Evolutionary conservation across 2,329 filamentous ascomycete species (phyloP).

Genomic region (Colletotrichum plurivorum): DNA sequence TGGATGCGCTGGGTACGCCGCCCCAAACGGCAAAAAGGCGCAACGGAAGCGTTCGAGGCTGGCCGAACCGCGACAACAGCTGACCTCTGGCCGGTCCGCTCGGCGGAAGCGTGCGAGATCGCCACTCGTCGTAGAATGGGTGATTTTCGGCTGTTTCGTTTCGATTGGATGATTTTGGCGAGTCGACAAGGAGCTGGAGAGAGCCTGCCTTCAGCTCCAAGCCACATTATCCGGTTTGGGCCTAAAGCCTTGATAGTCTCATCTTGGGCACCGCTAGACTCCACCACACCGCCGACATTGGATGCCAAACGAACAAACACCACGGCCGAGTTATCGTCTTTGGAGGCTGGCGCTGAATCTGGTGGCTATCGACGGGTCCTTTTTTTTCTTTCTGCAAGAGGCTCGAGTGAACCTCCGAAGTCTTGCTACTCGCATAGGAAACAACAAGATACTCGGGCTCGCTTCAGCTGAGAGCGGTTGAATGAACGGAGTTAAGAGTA

Average conservation of each 20-base stretch:
- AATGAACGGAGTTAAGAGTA: neutral
- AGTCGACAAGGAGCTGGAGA: conserved; percentile 27
- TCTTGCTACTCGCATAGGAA: no score
- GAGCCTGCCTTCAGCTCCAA: conserved; percentile 40
- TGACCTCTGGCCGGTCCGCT: conserved; percentile 2
- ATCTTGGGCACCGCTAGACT: conserved; percentile 33
- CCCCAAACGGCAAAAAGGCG: conserved; percentile 17
- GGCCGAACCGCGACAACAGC: neutral
- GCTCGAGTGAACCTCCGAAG: neutral
- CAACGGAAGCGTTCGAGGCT: conserved; percentile 15
- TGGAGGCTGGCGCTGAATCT: neutral
- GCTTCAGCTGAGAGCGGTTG: neutral
- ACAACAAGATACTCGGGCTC: neutral
- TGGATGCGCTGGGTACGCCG: conserved; percentile 9
- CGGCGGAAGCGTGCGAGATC: conserved; percentile 9
- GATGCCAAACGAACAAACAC: conserved; percentile 13
- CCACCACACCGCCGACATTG: conserved; percentile 33
- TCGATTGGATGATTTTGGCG: conserved; percentile 34
- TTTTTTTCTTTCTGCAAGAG: neutral
- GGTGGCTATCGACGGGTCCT: neutral
- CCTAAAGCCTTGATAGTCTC: conserved; percentile 36
- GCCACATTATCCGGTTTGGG: conserved; percentile 37
- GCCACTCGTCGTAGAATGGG: conserved; percentile 11
- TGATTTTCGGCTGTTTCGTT: conserved; percentile 14
- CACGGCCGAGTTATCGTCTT: conserved; percentile 18